Conservation (phyloP, 148 eudicot species). For the Spergularia marina region DNA sequence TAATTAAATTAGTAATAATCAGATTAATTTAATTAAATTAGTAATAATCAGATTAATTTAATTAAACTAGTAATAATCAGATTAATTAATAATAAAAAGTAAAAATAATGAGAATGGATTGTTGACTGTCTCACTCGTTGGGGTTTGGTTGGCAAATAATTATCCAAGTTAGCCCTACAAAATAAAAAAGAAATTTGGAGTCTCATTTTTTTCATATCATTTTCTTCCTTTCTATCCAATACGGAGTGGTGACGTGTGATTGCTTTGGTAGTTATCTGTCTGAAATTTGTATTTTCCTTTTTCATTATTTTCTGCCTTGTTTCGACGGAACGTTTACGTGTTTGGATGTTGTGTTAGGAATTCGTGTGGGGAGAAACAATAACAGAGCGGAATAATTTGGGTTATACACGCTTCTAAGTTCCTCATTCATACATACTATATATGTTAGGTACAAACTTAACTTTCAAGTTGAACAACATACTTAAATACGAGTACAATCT, state of each 20-base stretch:
- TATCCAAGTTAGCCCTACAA: neutral
- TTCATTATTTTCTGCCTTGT: neutral
- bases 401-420: too few relatives aligned
- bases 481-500: too few relatives aligned
- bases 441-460: too few relatives aligned
- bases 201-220: neutral
- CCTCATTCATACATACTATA: too few relatives aligned
- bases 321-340: neutral
- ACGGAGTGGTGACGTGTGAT: slow-evolving; percentile 18
- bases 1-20: too few relatives aligned
- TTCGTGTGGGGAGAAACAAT: too few relatives aligned
- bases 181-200: neutral
- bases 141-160: slow-evolving; percentile 23
- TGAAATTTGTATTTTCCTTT: neutral
- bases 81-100: neutral
- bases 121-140: neutral
- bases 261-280: slow-evolving; percentile 24
- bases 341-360: too few relatives aligned
- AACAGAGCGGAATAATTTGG: too few relatives aligned
- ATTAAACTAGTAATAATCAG: too few relatives aligned
- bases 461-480: too few relatives aligned
- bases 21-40: too few relatives aligned
- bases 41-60: neutral
- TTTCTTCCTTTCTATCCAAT: neutral
- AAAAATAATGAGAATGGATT: neutral